phyloP scores from a whole-genome alignment of 129 eudicot species.

The Flaveria robusta region DNA sequence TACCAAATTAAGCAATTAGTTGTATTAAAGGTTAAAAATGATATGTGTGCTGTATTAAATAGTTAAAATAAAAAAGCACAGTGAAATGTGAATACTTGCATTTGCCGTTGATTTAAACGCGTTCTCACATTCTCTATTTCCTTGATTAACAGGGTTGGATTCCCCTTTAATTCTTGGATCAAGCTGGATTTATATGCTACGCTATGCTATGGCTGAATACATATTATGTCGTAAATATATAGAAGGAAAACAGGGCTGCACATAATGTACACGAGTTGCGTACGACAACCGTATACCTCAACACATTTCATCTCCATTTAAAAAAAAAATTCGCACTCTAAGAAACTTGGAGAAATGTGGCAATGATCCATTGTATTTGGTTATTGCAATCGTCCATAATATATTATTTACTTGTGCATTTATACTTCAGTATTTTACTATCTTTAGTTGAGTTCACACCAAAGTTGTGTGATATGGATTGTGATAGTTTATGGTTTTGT shows the following conservation, averaged over 20 bases:
- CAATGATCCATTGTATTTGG: constrained; percentile 12
- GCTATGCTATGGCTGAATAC: neutral
- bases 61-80: neutral
- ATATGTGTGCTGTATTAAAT: neutral
- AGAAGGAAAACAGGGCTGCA: constrained; percentile 18
- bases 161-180: constrained; percentile 47
- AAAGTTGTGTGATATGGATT: too few species aligned
- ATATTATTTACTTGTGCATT: neutral
- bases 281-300: constrained; percentile 9
- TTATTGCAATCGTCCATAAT: constrained; percentile 3
- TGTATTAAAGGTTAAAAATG: neutral
- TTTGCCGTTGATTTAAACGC: neutral
- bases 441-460: neutral
- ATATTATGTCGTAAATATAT: constrained; percentile 31
- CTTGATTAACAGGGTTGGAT: constrained; percentile 73
- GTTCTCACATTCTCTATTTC: neutral
- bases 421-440: neutral
- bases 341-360: constrained; percentile 24
- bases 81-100: neutral
- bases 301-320: constrained; percentile 20
- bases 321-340: constrained; percentile 18
- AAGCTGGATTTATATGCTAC: neutral
- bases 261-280: constrained; percentile 24
- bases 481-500: too few species aligned
- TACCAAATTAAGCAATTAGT: neutral